Percentiles rank a stretch among this genome's conserved stretches.
Conservation (phyloP, 352 stramenopile species). For the Plasmopara halstedii region DNA sequence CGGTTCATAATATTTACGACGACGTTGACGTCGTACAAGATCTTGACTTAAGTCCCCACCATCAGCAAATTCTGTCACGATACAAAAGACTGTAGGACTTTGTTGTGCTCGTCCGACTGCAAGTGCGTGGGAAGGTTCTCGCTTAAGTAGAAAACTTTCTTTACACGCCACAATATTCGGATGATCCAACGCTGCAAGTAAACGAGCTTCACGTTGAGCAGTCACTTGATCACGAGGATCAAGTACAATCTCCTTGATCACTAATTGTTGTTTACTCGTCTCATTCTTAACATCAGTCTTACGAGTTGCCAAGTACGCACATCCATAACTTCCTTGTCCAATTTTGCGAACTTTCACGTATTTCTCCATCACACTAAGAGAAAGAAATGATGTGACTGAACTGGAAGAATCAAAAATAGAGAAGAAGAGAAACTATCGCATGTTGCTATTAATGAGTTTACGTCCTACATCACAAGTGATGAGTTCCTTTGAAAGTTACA, state of each 20-base stretch:
- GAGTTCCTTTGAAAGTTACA: no score
- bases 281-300: conserved; percentile 12
- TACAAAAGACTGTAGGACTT: conserved; percentile 44
- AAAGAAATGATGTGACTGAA: conserved; percentile 11
- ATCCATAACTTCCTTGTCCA: conserved; percentile 64
- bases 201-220: conserved; percentile 53
- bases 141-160: conserved; percentile 57
- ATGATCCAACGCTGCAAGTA: conserved; percentile 67
- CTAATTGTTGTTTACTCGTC: conserved; percentile 38
- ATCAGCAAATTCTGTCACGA: conserved; percentile 81
- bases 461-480: no score
- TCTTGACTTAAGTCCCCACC: conserved; percentile 61
- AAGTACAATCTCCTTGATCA: conserved; percentile 73
- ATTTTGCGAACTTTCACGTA: conserved; percentile 75
- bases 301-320: conserved; percentile 52
- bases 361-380: conserved; percentile 45
- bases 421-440: no score
- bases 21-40: conserved; percentile 26
- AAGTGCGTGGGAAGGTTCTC: neutral
- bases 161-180: conserved; percentile 80
- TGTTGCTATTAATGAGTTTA: no score
- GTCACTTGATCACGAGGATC: conserved; percentile 53
- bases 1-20: conserved; percentile 22
- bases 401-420: no score
- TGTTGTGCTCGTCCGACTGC: neutral